phyloP scores from a whole-genome alignment of 345 rosid species.

The Lepidium africanum region DNA sequence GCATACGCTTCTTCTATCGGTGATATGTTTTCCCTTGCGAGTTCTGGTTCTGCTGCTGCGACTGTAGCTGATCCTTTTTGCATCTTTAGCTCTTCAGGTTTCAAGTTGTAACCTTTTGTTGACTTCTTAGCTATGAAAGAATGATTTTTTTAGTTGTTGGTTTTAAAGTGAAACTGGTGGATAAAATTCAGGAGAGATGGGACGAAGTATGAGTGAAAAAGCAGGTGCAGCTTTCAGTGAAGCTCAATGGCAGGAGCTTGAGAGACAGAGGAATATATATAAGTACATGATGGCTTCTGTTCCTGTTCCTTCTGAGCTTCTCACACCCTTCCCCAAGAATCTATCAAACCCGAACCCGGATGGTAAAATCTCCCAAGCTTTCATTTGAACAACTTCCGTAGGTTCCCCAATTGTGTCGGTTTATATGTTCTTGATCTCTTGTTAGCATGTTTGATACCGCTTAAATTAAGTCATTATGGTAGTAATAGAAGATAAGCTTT shows the following conservation, averaged over 20 bases:
- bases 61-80: slow-evolving; percentile 32
- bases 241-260: slow-evolving; percentile 77
- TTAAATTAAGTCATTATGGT: not conserved
- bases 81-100: slow-evolving; percentile 34
- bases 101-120: slow-evolving; percentile 25
- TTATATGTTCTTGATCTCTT: slow-evolving; percentile 1
- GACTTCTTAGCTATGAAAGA: not conserved
- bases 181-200: slow-evolving; percentile 39
- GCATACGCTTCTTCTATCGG: slow-evolving; percentile 13
- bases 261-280: slow-evolving; percentile 70
- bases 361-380: slow-evolving; percentile 6
- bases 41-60: slow-evolving; percentile 33
- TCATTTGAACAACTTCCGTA: not conserved
- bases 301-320: slow-evolving; percentile 73
- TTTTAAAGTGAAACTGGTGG: not conserved
- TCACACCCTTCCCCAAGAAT: slow-evolving; percentile 19
- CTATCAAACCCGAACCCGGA: slow-evolving; percentile 10
- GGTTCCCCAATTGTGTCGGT: slow-evolving; percentile 24
- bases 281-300: slow-evolving; percentile 70
- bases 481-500: not conserved
- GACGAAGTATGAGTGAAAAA: slow-evolving; percentile 33
- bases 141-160: not conserved
- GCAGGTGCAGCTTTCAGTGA: slow-evolving; percentile 54
- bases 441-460: not conserved
- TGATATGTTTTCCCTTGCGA: slow-evolving; percentile 33